Evolutionary conservation across 2,329 filamentous ascomycete species (phyloP).

Genomic region (Stagonosporopsis tanaceti): DNA sequence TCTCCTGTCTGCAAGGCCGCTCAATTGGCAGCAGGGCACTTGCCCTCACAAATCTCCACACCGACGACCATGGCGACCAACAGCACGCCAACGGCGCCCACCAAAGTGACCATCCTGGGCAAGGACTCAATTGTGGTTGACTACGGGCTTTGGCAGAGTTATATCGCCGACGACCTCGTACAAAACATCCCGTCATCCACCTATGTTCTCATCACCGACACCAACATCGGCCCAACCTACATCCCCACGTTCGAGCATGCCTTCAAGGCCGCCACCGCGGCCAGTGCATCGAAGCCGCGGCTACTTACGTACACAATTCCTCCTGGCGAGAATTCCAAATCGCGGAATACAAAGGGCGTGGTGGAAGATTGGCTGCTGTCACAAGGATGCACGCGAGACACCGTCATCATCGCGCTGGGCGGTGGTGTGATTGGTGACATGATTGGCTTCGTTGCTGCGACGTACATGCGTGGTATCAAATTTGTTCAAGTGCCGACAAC

Average conservation of each 20-base stretch:
- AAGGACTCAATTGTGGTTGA: constrained; percentile 92
- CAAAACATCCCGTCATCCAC: constrained; percentile 81
- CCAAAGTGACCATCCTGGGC: constrained; percentile 81
- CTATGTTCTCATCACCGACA: constrained; percentile 96
- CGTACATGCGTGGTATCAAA: constrained; percentile 96
- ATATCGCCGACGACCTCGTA: constrained; percentile 82
- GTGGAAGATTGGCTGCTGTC: constrained; percentile 98
- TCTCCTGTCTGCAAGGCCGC: constrained; percentile 2
- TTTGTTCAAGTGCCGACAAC: constrained; percentile 98
- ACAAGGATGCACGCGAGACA: constrained; percentile 92
- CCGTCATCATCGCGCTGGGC: constrained; percentile 91
- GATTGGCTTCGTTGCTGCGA: constrained; percentile 96
- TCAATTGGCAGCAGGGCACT: constrained; percentile 13
- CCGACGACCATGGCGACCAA: constrained; percentile 41
- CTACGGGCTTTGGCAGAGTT: constrained; percentile 86
- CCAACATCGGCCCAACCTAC: constrained; percentile 84
- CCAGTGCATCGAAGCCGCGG: constrained; percentile 57
- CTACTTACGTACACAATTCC: constrained; percentile 90
- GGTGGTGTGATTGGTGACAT: constrained; percentile 98
- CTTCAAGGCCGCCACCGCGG: constrained; percentile 63
- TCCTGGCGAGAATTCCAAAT: constrained; percentile 93
- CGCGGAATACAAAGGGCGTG: constrained; percentile 88
- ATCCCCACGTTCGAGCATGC: constrained; percentile 75
- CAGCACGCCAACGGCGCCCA: constrained; percentile 52
- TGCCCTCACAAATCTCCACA: constrained; percentile 14